These are phyloP conservation scores for Peziza echinospora DNA, from an alignment of 495 filamentous ascomycete species.

Conservation along the genomic window DNA sequence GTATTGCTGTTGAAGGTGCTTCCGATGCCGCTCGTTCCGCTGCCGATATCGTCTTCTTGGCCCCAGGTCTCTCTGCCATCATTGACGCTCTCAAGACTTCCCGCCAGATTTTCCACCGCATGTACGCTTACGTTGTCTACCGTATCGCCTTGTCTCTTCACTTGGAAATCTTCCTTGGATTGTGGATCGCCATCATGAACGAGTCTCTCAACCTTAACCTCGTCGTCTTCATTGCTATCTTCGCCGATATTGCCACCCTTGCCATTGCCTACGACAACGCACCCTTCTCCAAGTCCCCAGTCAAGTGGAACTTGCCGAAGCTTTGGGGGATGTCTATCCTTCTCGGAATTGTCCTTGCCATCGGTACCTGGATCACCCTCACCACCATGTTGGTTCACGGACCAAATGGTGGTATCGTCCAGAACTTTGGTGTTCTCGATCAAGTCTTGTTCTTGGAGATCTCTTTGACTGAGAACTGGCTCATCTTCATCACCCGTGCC, in stretches of 20 bases:
- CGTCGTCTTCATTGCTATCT: conserved; percentile 83
- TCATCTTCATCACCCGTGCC: conserved; percentile 88
- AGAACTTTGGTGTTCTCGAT: conserved; percentile 66
- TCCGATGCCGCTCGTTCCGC: conserved; percentile 84
- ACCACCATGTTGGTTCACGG: conserved; percentile 51
- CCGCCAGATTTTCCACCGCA: conserved; percentile 88
- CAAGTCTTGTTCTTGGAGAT: conserved; percentile 76
- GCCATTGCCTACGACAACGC: conserved; percentile 90
- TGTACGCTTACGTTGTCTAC: conserved; percentile 94
- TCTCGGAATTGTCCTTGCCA: conserved; percentile 55
- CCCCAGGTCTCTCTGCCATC: conserved; percentile 76
- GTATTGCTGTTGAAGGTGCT: conserved; percentile 84
- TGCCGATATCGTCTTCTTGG: conserved; percentile 84
- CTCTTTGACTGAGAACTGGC: conserved; percentile 81
- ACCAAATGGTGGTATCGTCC: conserved; percentile 55
- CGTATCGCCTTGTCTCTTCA: conserved; percentile 85
- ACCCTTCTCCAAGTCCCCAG: conserved; percentile 62
- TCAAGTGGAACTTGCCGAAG: conserved; percentile 87
- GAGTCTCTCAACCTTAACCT: conserved; percentile 63
- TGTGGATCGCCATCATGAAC: conserved; percentile 78
- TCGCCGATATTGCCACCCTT: conserved; percentile 81
- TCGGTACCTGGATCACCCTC: conserved; percentile 66
- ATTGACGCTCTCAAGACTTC: conserved; percentile 86
- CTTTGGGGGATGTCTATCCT: conserved; percentile 80
- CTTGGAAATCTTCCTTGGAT: conserved; percentile 68